These are phyloP conservation scores for Oryza officinalis DNA, from an alignment of 176 grass and related monocot species.

Conservation along the genomic window DNA sequence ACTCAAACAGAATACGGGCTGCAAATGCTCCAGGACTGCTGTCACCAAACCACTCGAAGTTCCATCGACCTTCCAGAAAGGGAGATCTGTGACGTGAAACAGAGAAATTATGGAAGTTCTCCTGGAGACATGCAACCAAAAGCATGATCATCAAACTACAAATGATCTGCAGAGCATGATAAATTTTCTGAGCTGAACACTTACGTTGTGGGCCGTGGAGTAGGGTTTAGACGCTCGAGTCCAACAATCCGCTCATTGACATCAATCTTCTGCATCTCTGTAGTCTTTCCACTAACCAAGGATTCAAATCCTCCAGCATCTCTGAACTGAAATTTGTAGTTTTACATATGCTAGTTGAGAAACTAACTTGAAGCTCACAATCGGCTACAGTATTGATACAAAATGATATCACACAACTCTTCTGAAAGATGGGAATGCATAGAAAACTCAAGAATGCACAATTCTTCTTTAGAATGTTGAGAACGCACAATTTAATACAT, in stretches of 20 bases:
- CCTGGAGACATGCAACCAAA: background rate
- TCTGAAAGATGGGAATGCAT: background rate
- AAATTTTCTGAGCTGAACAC: background rate
- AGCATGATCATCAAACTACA: background rate
- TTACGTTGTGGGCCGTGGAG: conserved; percentile 84
- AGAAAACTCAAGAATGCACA: background rate
- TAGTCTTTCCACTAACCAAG: conserved; percentile 71
- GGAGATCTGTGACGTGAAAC: conserved; percentile 65
- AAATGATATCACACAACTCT: background rate
- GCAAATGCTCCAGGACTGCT: conserved; percentile 82
- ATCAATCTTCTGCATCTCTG: conserved; percentile 91
- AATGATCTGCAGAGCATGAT: background rate
- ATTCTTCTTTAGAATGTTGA: background rate
- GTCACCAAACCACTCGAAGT: conserved; percentile 91
- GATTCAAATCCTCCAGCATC: conserved; percentile 90
- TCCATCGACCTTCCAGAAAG: conserved; percentile 94
- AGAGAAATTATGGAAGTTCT: background rate
- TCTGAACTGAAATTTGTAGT: conserved; percentile 70
- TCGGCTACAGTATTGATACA: background rate
- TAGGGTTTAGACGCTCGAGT: conserved; percentile 84
- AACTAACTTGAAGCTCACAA: background rate
- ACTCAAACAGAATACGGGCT: conserved; percentile 81
- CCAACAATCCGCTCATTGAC: conserved; percentile 92
- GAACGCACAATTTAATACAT: background rate
- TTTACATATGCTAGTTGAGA: conserved; percentile 1